These are phyloP conservation scores for Pseudoturritis turrita DNA, from an alignment of 345 rosid species.

Conservation along the genomic window DNA sequence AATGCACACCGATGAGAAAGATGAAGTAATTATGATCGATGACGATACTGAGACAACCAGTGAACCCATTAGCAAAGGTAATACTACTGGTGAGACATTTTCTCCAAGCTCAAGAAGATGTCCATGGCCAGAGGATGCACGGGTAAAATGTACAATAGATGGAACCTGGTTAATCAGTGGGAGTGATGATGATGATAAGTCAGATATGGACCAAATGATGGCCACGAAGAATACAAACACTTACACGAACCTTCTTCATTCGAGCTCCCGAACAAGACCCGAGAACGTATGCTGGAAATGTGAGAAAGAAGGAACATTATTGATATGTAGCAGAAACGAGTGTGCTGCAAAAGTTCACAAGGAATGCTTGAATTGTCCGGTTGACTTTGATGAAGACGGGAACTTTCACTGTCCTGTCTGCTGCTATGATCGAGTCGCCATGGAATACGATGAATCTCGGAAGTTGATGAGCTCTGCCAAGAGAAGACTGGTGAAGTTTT, in stretches of 20 bases:
- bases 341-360: slow-evolving; percentile 25
- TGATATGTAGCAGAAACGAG: slow-evolving; percentile 25
- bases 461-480: slow-evolving; percentile 8
- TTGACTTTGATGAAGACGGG: slow-evolving; percentile 7
- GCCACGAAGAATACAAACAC: background rate
- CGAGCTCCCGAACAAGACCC: background rate
- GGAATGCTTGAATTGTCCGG: slow-evolving; percentile 14
- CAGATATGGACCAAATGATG: background rate
- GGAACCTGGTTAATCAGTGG: slow-evolving; percentile 27
- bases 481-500: slow-evolving; percentile 10
- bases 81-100: slow-evolving; percentile 1
- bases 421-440: slow-evolving; percentile 14
- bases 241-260: background rate
- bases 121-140: slow-evolving; percentile 1
- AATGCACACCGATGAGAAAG: background rate
- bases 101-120: background rate
- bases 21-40: slow-evolving; percentile 3
- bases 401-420: slow-evolving; percentile 24
- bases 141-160: slow-evolving; percentile 12
- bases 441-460: slow-evolving; percentile 16
- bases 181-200: slow-evolving; percentile 22
- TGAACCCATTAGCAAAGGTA: background rate
- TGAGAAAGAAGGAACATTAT: slow-evolving; percentile 20
- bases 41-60: background rate
- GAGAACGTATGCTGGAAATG: slow-evolving; percentile 25